Evolutionary conservation across 2,329 filamentous ascomycete genomes (phyloP), one percentile per base, ranked within the genome.

Genomic region (Hypoxylon sp.): DNA sequence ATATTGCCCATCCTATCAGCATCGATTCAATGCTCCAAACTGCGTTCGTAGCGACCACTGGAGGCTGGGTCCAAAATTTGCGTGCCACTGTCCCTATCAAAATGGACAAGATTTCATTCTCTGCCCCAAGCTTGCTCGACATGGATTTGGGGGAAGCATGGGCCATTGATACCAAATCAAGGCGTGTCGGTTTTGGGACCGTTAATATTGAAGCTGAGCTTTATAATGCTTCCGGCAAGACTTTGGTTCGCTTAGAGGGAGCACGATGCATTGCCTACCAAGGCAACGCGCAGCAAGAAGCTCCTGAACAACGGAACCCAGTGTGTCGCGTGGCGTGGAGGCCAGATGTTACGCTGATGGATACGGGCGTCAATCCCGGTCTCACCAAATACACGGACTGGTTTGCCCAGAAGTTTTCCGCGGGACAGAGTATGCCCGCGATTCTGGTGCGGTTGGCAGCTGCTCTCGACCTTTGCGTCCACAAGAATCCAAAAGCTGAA

Each of bases 1-100:
- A 60, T n/a, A 26, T 46, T 4, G 9, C 9, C n/a, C 54, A 58
- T 32, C 54, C 54, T 20, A 50, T 58, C 24, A 58, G 6, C 7
- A 30, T 58, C n/a, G 54, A 58, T 22, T 1, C 32, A 3, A 24
- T 58, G 32, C 5, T 58, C 1, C 54, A 58, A 24, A 5, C 44
- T 0, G 45, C 33, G 11, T 14, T 58, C 12, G 33, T 58, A 14
- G 54, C 54, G 6, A 42, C 12, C 4, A 50, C 54, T 4, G n/a
- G 32, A 1, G 45, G 54, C 4, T 20, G 22, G 9, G 4, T 18
- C 5, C 22, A 26, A 18, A 26, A 8, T 3, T 4, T 48, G 2
- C 22, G 22, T 2, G 24, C 44, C n/a, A 8, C 1, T 0, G 44
- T 48, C 1, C 44, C 44, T 28, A n/a, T 30, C 1, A 38, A 38